Conservation (phyloP, 208 protist genomes). For the Acanthamoeba sp. region DNA sequence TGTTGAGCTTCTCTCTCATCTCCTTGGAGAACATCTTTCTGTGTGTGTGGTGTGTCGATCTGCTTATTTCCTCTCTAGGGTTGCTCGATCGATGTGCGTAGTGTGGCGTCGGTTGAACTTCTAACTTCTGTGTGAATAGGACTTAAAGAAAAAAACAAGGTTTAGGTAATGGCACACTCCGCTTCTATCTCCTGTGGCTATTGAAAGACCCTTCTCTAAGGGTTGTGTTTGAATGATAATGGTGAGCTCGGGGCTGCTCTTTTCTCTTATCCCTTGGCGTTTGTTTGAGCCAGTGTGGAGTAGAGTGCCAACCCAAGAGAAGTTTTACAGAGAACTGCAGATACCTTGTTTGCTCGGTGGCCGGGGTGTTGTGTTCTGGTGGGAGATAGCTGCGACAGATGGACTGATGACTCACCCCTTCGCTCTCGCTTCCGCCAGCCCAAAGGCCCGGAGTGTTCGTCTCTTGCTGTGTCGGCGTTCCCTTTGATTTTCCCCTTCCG, state of each 20-base stretch:
- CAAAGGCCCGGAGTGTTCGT: neutral
- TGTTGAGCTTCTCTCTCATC: constrained; percentile 17
- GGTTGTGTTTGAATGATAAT: neutral
- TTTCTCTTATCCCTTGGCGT: neutral
- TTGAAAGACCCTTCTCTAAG: neutral
- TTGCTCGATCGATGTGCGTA: neutral
- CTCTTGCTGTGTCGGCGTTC: neutral
- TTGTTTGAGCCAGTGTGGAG: neutral
- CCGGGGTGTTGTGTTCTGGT: neutral
- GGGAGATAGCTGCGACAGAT: too few species aligned
- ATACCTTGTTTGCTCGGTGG: neutral
- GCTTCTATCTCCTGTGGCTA: neutral
- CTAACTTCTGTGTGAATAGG: neutral
- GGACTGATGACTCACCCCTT: neutral
- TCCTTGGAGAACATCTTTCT: constrained; percentile 1
- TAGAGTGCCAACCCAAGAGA: constrained; percentile 32
- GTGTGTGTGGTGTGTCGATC: neutral
- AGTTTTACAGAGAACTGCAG: constrained; percentile 39
- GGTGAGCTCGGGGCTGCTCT: neutral
- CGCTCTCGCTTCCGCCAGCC: too few species aligned
- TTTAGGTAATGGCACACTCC: neutral
- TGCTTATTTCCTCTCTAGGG: neutral
- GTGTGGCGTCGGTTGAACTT: neutral
- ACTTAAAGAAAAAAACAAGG: neutral
- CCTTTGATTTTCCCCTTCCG: neutral